Percentiles rank a stretch among this genome's conserved stretches.
Evolutionary conservation across 2,329 filamentous ascomycete genomes (phyloP).

Genomic region (Fusarium piperis): DNA sequence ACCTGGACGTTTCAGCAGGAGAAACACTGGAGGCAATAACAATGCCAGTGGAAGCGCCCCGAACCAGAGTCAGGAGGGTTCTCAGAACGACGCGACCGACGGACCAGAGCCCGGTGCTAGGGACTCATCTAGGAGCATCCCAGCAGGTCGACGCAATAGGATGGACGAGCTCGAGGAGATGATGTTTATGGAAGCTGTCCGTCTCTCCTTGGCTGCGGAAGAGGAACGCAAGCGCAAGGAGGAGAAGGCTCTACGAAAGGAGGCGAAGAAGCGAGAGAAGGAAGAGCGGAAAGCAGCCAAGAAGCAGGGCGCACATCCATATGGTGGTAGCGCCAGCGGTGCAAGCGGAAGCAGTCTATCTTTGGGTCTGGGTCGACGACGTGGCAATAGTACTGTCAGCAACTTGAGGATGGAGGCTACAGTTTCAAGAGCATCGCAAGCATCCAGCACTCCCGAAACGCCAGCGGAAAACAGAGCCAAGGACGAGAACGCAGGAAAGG

Average conservation of each 20-base stretch:
- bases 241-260: slow-evolving; percentile 65
- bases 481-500: slow-evolving; percentile 63
- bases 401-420: slow-evolving; percentile 68
- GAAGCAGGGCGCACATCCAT: slow-evolving; percentile 57
- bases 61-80: slow-evolving; percentile 28
- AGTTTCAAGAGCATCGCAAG: slow-evolving; percentile 55
- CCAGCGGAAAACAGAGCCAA: slow-evolving; percentile 38
- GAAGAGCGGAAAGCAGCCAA: slow-evolving; percentile 82
- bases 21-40: slow-evolving; percentile 57
- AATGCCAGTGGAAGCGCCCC: slow-evolving; percentile 44
- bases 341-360: slow-evolving; percentile 73
- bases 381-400: slow-evolving; percentile 68
- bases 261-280: slow-evolving; percentile 86
- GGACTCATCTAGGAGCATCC: slow-evolving; percentile 31
- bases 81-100: slow-evolving; percentile 28
- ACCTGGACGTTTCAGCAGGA: slow-evolving; percentile 65
- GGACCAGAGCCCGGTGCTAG: slow-evolving; percentile 37
- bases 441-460: slow-evolving; percentile 36
- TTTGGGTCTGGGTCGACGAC: slow-evolving; percentile 66
- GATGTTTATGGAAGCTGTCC: slow-evolving; percentile 98
- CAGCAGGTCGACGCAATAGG: slow-evolving; percentile 56
- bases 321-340: slow-evolving; percentile 48
- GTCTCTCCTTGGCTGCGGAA: slow-evolving; percentile 88
- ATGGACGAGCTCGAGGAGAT: slow-evolving; percentile 94
- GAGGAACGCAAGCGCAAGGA: slow-evolving; percentile 91